phyloP scores from a whole-genome alignment of 768 basidiomycete species.

The Tremella fuciformis region DNA sequence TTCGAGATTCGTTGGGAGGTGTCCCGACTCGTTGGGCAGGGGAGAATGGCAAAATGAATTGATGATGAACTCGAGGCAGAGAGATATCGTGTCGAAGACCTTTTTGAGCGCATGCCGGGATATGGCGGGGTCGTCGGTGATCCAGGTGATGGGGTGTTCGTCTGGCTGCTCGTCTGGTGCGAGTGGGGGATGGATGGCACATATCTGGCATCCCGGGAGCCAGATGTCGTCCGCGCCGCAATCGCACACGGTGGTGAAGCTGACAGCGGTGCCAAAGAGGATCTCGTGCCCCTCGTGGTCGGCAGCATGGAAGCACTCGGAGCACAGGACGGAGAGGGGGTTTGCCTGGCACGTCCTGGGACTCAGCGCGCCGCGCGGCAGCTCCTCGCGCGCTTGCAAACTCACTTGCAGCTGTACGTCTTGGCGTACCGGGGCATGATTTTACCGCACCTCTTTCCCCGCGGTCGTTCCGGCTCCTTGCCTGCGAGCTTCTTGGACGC shows the following conservation, averaged over 20 bases:
- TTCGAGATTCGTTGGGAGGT: slow-evolving; percentile 55
- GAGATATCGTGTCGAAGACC: slow-evolving; percentile 69
- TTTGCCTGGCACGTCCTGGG: slow-evolving; percentile 84
- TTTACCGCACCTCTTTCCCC: slow-evolving; percentile 40
- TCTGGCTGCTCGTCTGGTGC: slow-evolving; percentile 39
- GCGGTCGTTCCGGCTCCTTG: slow-evolving; percentile 11
- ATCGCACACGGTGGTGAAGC: slow-evolving; percentile 77
- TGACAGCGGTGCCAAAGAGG: slow-evolving; percentile 87
- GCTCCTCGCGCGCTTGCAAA: slow-evolving; percentile 1
- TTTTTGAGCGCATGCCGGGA: slow-evolving; percentile 60
- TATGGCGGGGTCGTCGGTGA: slow-evolving; percentile 55
- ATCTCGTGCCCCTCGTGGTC: slow-evolving; percentile 84
- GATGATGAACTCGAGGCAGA: slow-evolving; percentile 76
- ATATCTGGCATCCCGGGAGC: slow-evolving; percentile 58
- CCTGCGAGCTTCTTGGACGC: slow-evolving; percentile 7
- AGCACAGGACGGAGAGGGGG: slow-evolving; percentile 84
- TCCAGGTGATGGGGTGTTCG: neutral
- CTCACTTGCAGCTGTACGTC: slow-evolving; percentile 50
- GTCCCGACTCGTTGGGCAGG: slow-evolving; percentile 57
- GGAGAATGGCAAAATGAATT: slow-evolving; percentile 79
- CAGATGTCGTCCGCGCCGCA: slow-evolving; percentile 91
- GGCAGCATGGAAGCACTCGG: slow-evolving; percentile 84
- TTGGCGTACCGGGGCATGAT: slow-evolving; percentile 38
- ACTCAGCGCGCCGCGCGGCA: slow-evolving; percentile 1
- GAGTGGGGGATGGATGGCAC: slow-evolving; percentile 70